phyloP scores from a whole-genome alignment of 2,329 filamentous ascomycete genomes.

The Pezicula radicicola region DNA sequence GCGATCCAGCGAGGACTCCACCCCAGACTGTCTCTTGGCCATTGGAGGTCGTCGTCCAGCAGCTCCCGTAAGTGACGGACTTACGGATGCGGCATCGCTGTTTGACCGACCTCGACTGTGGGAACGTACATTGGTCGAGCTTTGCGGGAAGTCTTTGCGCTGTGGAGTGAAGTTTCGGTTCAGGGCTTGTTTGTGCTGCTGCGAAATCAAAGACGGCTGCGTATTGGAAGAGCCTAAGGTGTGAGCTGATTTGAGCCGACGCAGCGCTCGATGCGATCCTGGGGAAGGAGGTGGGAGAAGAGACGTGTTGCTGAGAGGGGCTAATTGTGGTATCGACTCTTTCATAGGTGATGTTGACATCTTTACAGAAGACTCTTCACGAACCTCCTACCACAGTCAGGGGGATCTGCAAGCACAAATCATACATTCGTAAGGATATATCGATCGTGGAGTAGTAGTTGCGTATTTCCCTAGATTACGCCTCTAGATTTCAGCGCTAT shows the following conservation, averaged over 20 bases:
- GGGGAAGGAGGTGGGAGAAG: constrained; percentile 57
- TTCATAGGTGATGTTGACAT: constrained; percentile 20
- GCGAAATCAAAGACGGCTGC: constrained; percentile 56
- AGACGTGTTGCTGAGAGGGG: constrained; percentile 14
- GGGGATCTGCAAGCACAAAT: not conserved
- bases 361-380: not conserved
- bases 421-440: no score
- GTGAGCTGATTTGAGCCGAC: constrained; percentile 75
- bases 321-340: constrained; percentile 19
- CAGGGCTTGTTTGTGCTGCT: constrained; percentile 51
- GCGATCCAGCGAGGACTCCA: constrained; percentile 66
- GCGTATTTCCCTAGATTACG: no score
- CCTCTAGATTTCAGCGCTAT: no score
- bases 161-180: constrained; percentile 23
- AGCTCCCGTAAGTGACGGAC: constrained; percentile 33
- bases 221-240: constrained; percentile 54
- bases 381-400: not conserved
- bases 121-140: constrained; percentile 6
- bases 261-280: constrained; percentile 63
- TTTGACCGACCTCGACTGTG: constrained; percentile 63
- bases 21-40: constrained; percentile 43
- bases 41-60: constrained; percentile 40
- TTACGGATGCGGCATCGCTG: constrained; percentile 60
- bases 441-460: no score
- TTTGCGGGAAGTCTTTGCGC: constrained; percentile 9